phyloP scores from a whole-genome alignment of 2,329 filamentous ascomycete species.

The Pseudocercospora cruenta region DNA sequence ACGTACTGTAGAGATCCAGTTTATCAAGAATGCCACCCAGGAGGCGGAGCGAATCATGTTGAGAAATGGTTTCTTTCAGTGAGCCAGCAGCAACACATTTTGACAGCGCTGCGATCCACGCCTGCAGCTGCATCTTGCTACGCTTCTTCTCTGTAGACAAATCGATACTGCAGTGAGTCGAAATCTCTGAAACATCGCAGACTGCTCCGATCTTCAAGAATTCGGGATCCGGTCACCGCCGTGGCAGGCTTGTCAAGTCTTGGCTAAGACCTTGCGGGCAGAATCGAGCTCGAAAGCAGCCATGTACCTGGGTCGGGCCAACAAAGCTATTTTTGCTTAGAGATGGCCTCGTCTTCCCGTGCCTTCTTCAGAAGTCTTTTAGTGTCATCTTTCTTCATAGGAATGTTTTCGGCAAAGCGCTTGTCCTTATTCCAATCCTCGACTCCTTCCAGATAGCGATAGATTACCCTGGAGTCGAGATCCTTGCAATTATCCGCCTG shows the following conservation, averaged over 20 bases:
- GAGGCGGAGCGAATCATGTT: conserved; percentile 19
- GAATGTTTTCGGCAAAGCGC: conserved; percentile 26
- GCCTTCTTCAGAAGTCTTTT: conserved; percentile 30
- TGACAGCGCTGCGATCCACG: not conserved
- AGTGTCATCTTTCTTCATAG: conserved; percentile 37
- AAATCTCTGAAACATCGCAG: too few species aligned
- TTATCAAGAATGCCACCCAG: conserved; percentile 22
- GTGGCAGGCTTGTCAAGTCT: not conserved
- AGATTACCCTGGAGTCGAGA: conserved; percentile 62
- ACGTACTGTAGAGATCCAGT: conserved; percentile 17
- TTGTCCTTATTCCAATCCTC: conserved; percentile 52
- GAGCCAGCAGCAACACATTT: conserved; percentile 21
- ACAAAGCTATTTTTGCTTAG: not conserved
- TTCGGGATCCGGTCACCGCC: not conserved
- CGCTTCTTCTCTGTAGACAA: too few species aligned
- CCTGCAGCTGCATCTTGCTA: not conserved
- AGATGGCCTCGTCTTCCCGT: conserved; percentile 23
- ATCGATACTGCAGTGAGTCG: too few species aligned
- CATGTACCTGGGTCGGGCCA: too few species aligned
- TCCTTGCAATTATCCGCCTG: conserved; percentile 57
- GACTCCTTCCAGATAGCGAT: conserved; percentile 57
- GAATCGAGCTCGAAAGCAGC: too few species aligned
- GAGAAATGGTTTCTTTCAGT: conserved; percentile 47
- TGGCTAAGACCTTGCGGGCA: too few species aligned
- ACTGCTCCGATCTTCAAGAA: not conserved